phyloP scores from a whole-genome alignment of 2,329 filamentous ascomycete genomes.

The Acrocalymma vagum region DNA sequence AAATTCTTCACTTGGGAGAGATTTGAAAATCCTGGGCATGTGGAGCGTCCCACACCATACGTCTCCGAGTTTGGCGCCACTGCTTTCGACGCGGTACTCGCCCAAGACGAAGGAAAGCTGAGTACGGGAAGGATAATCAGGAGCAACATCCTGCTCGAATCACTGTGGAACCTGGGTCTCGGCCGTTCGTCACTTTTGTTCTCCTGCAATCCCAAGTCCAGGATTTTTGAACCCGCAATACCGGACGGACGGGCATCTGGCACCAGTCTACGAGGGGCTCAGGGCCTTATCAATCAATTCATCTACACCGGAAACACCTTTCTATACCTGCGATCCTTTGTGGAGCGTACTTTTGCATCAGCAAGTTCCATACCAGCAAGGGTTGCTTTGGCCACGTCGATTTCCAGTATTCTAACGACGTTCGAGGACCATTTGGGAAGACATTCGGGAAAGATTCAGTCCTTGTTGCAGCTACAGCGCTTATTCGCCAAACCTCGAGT shows the following conservation, averaged over 20 bases:
- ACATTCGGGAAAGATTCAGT: slow-evolving; percentile 32
- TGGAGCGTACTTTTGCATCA: slow-evolving; percentile 45
- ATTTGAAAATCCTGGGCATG: slow-evolving; percentile 61
- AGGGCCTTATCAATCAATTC: slow-evolving; percentile 62
- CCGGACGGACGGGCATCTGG: slow-evolving; percentile 59
- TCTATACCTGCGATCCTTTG: slow-evolving; percentile 44
- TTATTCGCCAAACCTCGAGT: slow-evolving; percentile 55
- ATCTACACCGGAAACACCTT: slow-evolving; percentile 48
- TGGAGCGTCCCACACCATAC: slow-evolving; percentile 59
- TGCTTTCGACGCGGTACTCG: slow-evolving; percentile 69
- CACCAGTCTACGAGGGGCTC: slow-evolving; percentile 55
- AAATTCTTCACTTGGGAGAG: slow-evolving; percentile 73
- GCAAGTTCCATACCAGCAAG: slow-evolving; percentile 46
- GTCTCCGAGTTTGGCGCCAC: slow-evolving; percentile 73
- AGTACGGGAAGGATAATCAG: slow-evolving; percentile 49
- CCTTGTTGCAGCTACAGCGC: slow-evolving; percentile 52
- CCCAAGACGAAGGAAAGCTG: slow-evolving; percentile 52
- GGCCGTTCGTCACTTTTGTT: slow-evolving; percentile 79
- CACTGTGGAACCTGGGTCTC: slow-evolving; percentile 71
- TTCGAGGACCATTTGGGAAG: slow-evolving; percentile 50
- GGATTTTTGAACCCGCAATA: slow-evolving; percentile 60
- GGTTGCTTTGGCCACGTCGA: slow-evolving; percentile 52
- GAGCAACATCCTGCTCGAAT: slow-evolving; percentile 51
- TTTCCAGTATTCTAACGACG: slow-evolving; percentile 49
- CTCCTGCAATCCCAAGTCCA: slow-evolving; percentile 62